phyloP scores from a whole-genome alignment of 441 rosid genomes.

The Adansonia rubrostipa region DNA sequence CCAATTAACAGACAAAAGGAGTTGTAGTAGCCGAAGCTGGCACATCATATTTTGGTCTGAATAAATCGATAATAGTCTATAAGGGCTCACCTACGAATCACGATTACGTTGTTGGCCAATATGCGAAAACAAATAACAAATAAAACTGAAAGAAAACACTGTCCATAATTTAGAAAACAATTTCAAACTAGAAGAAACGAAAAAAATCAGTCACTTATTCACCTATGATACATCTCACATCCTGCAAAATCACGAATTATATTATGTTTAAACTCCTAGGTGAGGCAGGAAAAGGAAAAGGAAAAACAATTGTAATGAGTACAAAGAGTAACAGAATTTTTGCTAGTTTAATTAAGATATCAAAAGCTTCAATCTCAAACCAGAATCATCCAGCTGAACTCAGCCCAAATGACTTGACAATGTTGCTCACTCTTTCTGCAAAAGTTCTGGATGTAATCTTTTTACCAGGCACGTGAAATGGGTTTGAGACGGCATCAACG shows the following conservation, averaged over 20 bases:
- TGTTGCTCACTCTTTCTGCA: slow-evolving; percentile 76
- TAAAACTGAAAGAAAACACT: not conserved
- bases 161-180: not conserved
- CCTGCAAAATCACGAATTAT: slow-evolving; percentile 7
- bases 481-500: slow-evolving; percentile 93
- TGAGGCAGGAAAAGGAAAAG: not conserved
- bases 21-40: not conserved
- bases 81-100: not conserved
- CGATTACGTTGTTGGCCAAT: not conserved
- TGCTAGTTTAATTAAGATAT: not conserved
- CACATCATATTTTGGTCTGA: not conserved
- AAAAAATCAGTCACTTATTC: not conserved
- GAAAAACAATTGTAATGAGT: not conserved
- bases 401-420: slow-evolving; percentile 83
- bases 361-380: slow-evolving; percentile 19
- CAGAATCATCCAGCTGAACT: slow-evolving; percentile 49
- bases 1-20: not conserved
- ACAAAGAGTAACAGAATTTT: slow-evolving; percentile 11
- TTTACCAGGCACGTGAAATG: slow-evolving; percentile 91
- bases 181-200: not conserved
- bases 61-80: not conserved
- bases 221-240: slow-evolving; percentile 12
- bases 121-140: not conserved
- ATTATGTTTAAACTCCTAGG: slow-evolving; percentile 15
- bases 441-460: slow-evolving; percentile 87